Evolutionary conservation across 2,329 filamentous ascomycete species (phyloP).

Genomic region (Fusarium armeniacum): DNA sequence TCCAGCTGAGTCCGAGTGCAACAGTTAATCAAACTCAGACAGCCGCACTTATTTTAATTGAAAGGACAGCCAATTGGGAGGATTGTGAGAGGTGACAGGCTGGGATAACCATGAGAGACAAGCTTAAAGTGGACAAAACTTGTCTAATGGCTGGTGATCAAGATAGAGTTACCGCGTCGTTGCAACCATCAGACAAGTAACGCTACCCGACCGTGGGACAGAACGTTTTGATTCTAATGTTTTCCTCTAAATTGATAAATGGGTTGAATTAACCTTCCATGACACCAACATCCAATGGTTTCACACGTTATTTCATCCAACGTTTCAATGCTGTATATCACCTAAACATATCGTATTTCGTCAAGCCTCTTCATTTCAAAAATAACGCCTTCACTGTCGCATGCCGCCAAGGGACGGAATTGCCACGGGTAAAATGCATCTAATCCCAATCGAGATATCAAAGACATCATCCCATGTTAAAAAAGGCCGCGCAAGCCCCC

Average conservation of each 20-base stretch:
- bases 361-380: constrained; percentile 13
- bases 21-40: constrained; percentile 13
- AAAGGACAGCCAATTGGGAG: constrained; percentile 5
- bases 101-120: constrained; percentile 10
- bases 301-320: constrained; percentile 5
- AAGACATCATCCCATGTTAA: constrained; percentile 22
- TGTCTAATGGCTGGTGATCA: not conserved
- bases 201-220: not conserved
- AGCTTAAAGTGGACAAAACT: not conserved
- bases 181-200: constrained; percentile 3
- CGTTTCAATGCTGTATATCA: constrained; percentile 5
- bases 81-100: not conserved
- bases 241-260: not conserved
- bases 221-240: not conserved
- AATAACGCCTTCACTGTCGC: not conserved
- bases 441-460: constrained; percentile 33
- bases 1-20: not conserved
- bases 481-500: constrained; percentile 31
- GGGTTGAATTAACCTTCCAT: not conserved
- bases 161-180: constrained; percentile 18
- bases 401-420: constrained; percentile 1
- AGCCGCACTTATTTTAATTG: not conserved
- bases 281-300: constrained; percentile 5
- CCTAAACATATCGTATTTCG: constrained; percentile 9
- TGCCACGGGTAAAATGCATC: constrained; percentile 15